Percentiles rank a stretch among this genome's conserved stretches.
These are phyloP conservation scores for Anisodus acutangulus DNA, from an alignment of 257 asterid species.

Conservation along the genomic window DNA sequence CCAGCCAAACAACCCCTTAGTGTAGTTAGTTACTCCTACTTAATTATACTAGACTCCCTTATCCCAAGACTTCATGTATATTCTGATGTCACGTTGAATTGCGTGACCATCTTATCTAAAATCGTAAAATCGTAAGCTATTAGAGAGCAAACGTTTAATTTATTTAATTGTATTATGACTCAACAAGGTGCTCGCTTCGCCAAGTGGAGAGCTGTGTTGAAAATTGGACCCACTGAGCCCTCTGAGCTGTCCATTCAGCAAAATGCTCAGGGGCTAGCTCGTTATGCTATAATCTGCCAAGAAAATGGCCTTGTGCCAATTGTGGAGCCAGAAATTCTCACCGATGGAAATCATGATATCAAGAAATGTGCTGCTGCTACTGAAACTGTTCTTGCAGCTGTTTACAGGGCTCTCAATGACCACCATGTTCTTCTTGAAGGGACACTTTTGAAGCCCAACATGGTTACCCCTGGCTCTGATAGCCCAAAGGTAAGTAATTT, in stretches of 20 bases:
- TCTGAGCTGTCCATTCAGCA: slow-evolving; percentile 75
- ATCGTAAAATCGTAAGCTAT: not conserved
- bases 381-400: slow-evolving; percentile 76
- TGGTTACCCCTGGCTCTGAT: slow-evolving; percentile 90
- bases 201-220: slow-evolving; percentile 84
- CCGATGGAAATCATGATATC: slow-evolving; percentile 74
- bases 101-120: not conserved
- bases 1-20: too few relatives aligned
- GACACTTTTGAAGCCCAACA: slow-evolving; percentile 86
- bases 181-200: slow-evolving; percentile 71
- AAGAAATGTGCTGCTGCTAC: slow-evolving; percentile 76
- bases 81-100: not conserved
- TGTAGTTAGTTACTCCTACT: too few relatives aligned
- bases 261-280: slow-evolving; percentile 89
- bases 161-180: not conserved
- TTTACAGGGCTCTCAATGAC: slow-evolving; percentile 79
- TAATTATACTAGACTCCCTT: not conserved
- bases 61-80: not conserved
- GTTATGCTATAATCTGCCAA: slow-evolving; percentile 86
- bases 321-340: slow-evolving; percentile 83
- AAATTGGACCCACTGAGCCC: slow-evolving; percentile 75
- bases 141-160: not conserved
- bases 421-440: slow-evolving; percentile 93
- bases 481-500: slow-evolving; percentile 61
- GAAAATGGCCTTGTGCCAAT: slow-evolving; percentile 92